Evolutionary conservation across 164 flowering plant species (phyloP), one percentile per base, ranked within the genome.

Genomic region (Echeveria elegans): DNA sequence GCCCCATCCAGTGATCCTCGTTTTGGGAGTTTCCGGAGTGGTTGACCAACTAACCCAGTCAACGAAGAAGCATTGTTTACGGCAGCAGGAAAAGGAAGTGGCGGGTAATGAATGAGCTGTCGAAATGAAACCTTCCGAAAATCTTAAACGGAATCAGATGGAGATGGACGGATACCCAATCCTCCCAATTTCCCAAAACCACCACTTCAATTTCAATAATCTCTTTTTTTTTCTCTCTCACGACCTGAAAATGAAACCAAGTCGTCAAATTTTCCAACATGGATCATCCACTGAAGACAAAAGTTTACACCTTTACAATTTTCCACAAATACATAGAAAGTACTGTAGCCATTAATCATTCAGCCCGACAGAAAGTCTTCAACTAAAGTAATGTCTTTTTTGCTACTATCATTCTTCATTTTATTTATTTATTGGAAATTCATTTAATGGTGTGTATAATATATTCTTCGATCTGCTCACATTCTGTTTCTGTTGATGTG

Each of bases 281-380:
- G n/a, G n/a, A 53, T 26, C 18, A 2, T 53, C 60, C 60, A 53
- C 60, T 28, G 18, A 53, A 26, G 60, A 53, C 60, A 53, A 53
- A n/a, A 53, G 60, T 53, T 53, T 53, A 5, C 60, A 53, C 60
- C 60, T 53, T 53, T 53, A 24, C 31, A 53, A 24, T 9, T 26
- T 53, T 26, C 18, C 18, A 28, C 30, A 43, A 43, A 43, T 10
- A 43, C n/a, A n/a, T n/a, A n/a, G n/a, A 0, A 1, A 53, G 6
- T 26, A 53, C 2, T 53, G 11, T 24, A 53, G 18, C 60, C 31
- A 53, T 53, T 28, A 53, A 53, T 53, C 60, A 53, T 53, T 53
- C 60, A 53, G 31, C 12, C 4, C 15, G 60, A 53, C 60, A 53
- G 60, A 53, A 53, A 53, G 60, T 53, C 60, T 14, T 53, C 60